Conservation (phyloP, 2,329 filamentous ascomycete species). For the Sarocladium brachiariae region DNA sequence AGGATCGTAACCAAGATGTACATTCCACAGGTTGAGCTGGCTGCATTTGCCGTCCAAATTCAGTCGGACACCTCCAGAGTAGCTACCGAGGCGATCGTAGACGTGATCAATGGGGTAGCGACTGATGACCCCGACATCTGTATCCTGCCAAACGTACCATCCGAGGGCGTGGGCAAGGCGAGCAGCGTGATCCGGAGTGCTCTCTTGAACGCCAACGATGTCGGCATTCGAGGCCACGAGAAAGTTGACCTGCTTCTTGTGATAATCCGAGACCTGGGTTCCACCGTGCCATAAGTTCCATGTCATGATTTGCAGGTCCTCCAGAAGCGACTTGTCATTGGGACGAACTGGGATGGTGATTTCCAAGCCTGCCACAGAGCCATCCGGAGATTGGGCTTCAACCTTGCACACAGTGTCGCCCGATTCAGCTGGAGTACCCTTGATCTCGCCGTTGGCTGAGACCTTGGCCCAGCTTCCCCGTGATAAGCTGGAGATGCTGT, state of each 20-base stretch:
- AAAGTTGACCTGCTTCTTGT: conserved; percentile 32
- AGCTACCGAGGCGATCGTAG: background rate
- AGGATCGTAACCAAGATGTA: conserved; percentile 30
- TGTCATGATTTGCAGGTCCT: conserved; percentile 27
- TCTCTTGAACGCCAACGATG: conserved; percentile 32
- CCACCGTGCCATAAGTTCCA: conserved; percentile 36
- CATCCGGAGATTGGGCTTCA: conserved; percentile 20
- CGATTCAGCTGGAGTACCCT: conserved; percentile 25
- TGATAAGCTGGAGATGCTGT: conserved; percentile 20
- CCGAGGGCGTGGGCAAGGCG: conserved; percentile 31
- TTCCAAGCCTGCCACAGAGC: conserved; percentile 19
- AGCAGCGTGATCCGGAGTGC: conserved; percentile 21
- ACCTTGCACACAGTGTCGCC: conserved; percentile 19
- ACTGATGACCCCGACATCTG: conserved; percentile 27
- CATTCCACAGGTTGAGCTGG: conserved; percentile 29
- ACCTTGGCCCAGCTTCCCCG: conserved; percentile 27
- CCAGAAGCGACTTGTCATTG: conserved; percentile 21
- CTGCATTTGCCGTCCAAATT: conserved; percentile 24
- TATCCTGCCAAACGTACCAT: conserved; percentile 30
- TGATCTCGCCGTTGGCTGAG: conserved; percentile 24
- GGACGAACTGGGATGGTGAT: conserved; percentile 27
- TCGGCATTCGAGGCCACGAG: conserved; percentile 25
- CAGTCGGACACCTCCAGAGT: conserved; percentile 24
- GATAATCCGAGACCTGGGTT: conserved; percentile 26
- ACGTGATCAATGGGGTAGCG: conserved; percentile 31